phyloP scores from a whole-genome alignment of 2,329 filamentous ascomycete genomes.

The Sordariomycetes sp. region DNA sequence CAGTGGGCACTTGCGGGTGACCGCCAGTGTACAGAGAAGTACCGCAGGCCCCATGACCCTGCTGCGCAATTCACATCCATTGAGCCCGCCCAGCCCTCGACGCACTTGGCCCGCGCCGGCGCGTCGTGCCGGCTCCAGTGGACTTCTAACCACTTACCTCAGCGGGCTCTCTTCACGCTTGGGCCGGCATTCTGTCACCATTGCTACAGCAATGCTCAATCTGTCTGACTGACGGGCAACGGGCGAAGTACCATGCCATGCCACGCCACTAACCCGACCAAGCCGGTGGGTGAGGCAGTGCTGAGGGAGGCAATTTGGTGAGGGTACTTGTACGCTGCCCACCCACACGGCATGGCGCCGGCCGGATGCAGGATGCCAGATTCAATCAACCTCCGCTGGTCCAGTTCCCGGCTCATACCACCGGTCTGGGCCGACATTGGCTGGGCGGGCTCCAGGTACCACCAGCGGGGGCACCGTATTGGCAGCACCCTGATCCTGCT shows the following conservation, averaged over 20 bases:
- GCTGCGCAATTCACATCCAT: neutral
- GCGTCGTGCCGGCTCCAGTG: too few relatives aligned
- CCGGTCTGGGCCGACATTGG: neutral
- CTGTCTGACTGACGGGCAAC: too few relatives aligned
- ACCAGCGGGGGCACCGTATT: neutral
- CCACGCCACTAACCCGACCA: neutral
- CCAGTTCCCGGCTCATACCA: neutral
- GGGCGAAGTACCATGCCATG: too few relatives aligned
- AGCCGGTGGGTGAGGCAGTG: neutral
- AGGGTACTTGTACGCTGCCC: neutral
- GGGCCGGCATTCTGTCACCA: neutral
- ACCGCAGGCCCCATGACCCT: neutral
- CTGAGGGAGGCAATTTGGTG: neutral
- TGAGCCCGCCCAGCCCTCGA: neutral
- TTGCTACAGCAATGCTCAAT: too few relatives aligned
- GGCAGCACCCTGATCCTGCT: neutral
- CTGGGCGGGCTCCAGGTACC: neutral
- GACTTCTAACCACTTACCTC: neutral
- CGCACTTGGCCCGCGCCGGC: neutral
- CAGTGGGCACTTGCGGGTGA: neutral
- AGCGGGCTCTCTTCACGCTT: neutral
- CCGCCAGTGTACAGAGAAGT: neutral
- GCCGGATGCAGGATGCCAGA: neutral
- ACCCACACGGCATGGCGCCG: neutral
- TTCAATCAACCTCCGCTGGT: neutral